Base-by-base conservation (phyloP, 495 filamentous ascomycete species). In the Neurospora sp. region DNA sequence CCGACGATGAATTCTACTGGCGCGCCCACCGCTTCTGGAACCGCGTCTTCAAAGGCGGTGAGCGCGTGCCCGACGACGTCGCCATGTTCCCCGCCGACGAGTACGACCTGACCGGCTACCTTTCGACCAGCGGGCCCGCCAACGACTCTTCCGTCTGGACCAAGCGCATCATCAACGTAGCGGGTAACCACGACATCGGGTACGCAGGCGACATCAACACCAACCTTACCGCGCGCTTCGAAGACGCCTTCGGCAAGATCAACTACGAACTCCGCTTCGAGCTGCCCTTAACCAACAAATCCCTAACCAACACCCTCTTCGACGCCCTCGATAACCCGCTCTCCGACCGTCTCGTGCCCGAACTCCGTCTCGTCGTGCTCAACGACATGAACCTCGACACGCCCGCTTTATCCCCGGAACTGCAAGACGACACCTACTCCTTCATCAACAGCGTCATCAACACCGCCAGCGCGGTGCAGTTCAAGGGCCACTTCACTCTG, bases 171-270 rank as follows among this genome's bases (percentile, higher is more conserved):
- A 95, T 98, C 78, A 94, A 96, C 74, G 86, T 98, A 12, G 93
- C 90, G 0, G 96, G 96, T 0, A 99, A 99, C 79, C 96, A 99
- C 77, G 96, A 99, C 80, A 89, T 98, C 71, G 96, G 96, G 38
- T 99, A 99, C 77, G 92, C 95, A 0, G 96, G 96, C 0, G 96
- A 99, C 80, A 86, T 97, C 72, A 92, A 89, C 70, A 80, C 84
- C 41, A 83, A 88, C 39, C 87, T 93, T 12, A 86, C 96, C 53
- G 83, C 88, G 40, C 87, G 96, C 8, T 99, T 97, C 79, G 93
- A 96, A 82, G 79, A 84, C 9, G 87, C 87, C 18, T 99, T 97
- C 78, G 96, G 96, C 37, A 91, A 87, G 71, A 86, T 90, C 27
- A 96, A 98, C 79, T 98, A 96, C 88, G 93, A 94, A 75, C 85